Percentiles rank a stretch among this genome's conserved stretches.
phyloP scores from a whole-genome alignment of 495 filamentous ascomycete genomes.

The Tetracladium marchalianum region DNA sequence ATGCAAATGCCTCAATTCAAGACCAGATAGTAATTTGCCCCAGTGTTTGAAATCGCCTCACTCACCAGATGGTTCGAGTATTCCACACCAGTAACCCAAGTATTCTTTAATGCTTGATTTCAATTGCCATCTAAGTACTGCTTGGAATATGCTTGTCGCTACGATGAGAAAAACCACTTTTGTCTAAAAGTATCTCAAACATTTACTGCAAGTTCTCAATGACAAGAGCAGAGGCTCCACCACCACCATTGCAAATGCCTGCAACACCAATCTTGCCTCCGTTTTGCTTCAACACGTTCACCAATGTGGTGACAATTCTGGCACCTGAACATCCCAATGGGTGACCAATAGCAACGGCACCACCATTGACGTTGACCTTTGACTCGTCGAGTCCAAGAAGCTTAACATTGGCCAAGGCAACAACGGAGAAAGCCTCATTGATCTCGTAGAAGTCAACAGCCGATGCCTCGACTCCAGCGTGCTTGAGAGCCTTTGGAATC shows the following conservation, averaged over 20 bases:
- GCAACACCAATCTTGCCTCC: slow-evolving; percentile 87
- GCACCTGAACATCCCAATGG: slow-evolving; percentile 90
- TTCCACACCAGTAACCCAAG: no score
- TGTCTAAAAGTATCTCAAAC: background rate
- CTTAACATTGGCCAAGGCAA: slow-evolving; percentile 93
- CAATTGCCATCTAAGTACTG: no score
- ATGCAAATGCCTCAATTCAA: no score
- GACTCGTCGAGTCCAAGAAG: slow-evolving; percentile 65
- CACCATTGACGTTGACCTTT: slow-evolving; percentile 93
- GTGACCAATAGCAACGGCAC: slow-evolving; percentile 92
- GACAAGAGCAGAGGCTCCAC: slow-evolving; percentile 84
- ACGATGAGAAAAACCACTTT: no score
- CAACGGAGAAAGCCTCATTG: slow-evolving; percentile 97
- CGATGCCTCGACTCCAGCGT: slow-evolving; percentile 67
- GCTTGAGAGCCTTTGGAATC: slow-evolving; percentile 91
- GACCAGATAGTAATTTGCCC: no score
- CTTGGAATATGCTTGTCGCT: no score
- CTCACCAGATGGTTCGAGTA: no score
- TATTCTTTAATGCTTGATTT: no score
- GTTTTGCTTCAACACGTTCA: slow-evolving; percentile 81
- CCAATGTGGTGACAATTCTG: slow-evolving; percentile 82
- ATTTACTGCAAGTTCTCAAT: slow-evolving; percentile 48
- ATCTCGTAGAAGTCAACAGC: slow-evolving; percentile 92
- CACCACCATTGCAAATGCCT: slow-evolving; percentile 97
- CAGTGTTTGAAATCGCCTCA: no score